A percentile compares a stretch with the other conserved stretches of the same genome.
These are phyloP conservation scores for Hypomontagnella submonticulosa DNA, from an alignment of 495 filamentous ascomycete genomes.

Conservation along the genomic window DNA sequence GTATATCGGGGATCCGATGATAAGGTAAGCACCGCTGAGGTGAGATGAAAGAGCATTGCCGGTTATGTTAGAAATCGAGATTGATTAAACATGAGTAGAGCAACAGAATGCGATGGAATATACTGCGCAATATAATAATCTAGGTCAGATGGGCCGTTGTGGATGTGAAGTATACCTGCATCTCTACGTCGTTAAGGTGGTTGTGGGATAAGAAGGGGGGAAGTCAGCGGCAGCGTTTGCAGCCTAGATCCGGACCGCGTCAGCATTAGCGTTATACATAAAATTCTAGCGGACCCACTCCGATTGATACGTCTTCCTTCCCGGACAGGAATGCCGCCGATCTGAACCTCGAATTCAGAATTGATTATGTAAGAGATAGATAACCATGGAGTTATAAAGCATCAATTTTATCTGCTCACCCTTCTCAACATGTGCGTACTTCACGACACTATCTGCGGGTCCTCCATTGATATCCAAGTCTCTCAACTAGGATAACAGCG, in stretches of 20 bases:
- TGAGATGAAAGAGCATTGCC: constrained; percentile 5
- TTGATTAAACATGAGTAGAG: not conserved
- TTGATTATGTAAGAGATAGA: no score
- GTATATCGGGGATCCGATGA: not conserved
- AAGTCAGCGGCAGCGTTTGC: not conserved
- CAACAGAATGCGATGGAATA: not conserved
- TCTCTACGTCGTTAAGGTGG: not conserved
- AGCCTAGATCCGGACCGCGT: constrained; percentile 22
- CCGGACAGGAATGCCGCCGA: not conserved
- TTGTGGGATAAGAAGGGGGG: not conserved
- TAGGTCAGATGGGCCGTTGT: not conserved
- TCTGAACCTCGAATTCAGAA: constrained; percentile 1
- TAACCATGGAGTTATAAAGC: no score
- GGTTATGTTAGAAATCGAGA: constrained; percentile 9
- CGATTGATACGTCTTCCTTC: constrained; percentile 17
- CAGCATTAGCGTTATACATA: constrained; percentile 16
- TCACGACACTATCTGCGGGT: no score
- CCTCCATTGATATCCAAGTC: no score
- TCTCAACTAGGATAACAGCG: no score
- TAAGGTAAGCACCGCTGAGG: not conserved
- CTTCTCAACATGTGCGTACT: no score
- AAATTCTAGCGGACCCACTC: constrained; percentile 13
- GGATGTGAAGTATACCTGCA: constrained; percentile 2
- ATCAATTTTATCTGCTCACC: no score
- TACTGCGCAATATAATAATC: not conserved